These are phyloP conservation scores for Podosphaera aphanis DNA, from an alignment of 2,329 filamentous ascomycete species.

Conservation along the genomic window DNA sequence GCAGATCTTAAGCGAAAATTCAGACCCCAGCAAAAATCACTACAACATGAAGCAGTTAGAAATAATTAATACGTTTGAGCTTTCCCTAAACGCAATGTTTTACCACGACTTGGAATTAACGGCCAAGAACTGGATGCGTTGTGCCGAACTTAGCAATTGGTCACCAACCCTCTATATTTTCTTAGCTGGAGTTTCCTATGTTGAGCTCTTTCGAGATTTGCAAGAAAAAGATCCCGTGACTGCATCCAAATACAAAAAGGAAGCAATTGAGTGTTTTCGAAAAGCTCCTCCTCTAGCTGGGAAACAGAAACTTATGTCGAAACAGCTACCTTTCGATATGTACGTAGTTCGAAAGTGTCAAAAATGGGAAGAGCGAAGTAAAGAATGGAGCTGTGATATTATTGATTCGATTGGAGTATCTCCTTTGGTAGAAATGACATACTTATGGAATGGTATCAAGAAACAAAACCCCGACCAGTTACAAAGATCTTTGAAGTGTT, in stretches of 20 bases:
- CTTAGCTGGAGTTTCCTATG: constrained; percentile 52
- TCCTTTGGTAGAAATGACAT: constrained; percentile 75
- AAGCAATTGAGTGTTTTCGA: constrained; percentile 45
- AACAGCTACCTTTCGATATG: constrained; percentile 70
- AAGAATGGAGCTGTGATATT: constrained; percentile 40
- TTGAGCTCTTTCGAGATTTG: constrained; percentile 56
- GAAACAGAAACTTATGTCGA: constrained; percentile 74
- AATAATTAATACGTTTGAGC: constrained; percentile 67
- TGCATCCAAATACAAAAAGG: constrained; percentile 32
- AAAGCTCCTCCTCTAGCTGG: constrained; percentile 53
- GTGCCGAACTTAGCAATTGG: constrained; percentile 71
- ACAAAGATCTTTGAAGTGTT: constrained; percentile 32
- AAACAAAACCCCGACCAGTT: constrained; percentile 49
- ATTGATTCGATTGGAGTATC: constrained; percentile 61
- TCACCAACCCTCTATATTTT: constrained; percentile 77
- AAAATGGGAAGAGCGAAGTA: constrained; percentile 67
- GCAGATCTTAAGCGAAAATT: constrained; percentile 33
- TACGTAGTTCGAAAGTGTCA: constrained; percentile 64
- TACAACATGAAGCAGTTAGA: constrained; percentile 64
- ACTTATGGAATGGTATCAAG: constrained; percentile 77
- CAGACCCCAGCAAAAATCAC: constrained; percentile 21
- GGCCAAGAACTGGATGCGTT: constrained; percentile 49
- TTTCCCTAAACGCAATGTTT: constrained; percentile 56
- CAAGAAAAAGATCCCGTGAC: constrained; percentile 21
- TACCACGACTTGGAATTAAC: constrained; percentile 54